Evolutionary conservation across 441 rosid species (phyloP), one percentile per base, ranked within the genome.

Genomic region (Arabidopsis hybrid): DNA sequence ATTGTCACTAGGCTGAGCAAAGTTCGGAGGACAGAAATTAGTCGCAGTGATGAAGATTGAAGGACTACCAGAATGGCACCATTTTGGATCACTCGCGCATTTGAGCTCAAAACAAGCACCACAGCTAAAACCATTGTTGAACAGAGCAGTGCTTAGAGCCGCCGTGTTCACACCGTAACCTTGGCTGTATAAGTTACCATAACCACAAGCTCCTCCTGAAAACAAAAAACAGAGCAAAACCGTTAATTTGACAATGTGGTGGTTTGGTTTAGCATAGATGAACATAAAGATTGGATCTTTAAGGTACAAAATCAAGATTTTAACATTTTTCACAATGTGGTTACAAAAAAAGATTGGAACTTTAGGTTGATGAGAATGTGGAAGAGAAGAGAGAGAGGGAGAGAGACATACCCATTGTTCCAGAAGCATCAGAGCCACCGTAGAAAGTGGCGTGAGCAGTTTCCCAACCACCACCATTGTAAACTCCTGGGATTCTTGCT

Each of bases 381-480:
- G 6, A 11, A 10, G 14, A 6, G 12, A 36, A 3, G 53, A n/a
- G 10, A 39, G 55, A 50, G 26, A 50, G 18, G 52, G n/a, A 42
- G 8, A 45, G 9, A 63, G 3, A 46, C 35, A 61, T 39, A 81
- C 84, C 84, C 84, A 81, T 81, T 42, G 84, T 81, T 4, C 84
- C 81, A 17, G 81, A 81, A 56, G 84, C 84, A 78, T 78, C 84
- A 49, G 71, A 59, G 57, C 81, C 84, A 21, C 77, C 82, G 39
- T 76, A 79, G 78, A 80, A 80, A 57, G 84, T 81, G 29, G 84
- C 81, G 55, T 81, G 84, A 63, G 84, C 84, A 78, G 11, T 70
- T 67, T 81, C 77, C 81, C 84, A 81, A 32, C 79, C 77, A 0
- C 84, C 84, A 2, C 84, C 81, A 31, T 10, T 60, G 75, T 81